These are phyloP conservation scores for Sugiyamaella novakii DNA, from an alignment of 1,139 yeast genomes.

Conservation along the genomic window DNA sequence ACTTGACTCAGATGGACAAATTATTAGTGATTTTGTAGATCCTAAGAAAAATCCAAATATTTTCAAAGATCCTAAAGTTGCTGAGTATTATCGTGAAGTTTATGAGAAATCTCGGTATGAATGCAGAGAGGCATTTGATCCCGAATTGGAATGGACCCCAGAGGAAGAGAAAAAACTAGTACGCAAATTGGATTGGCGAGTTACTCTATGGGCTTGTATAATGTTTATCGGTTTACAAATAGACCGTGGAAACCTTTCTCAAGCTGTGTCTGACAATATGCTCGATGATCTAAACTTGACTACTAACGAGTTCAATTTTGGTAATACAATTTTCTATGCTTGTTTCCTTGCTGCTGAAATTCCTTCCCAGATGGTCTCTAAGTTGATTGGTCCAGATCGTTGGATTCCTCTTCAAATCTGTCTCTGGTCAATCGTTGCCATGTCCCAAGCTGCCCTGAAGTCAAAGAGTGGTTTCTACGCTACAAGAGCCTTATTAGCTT, in stretches of 20 bases:
- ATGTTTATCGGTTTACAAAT: constrained; percentile 55
- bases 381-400: constrained; percentile 54
- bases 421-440: constrained; percentile 53
- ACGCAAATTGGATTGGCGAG: constrained; percentile 48
- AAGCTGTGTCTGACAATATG: constrained; percentile 54
- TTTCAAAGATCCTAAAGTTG: constrained; percentile 47
- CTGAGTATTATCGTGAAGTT: constrained; percentile 45
- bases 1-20: neutral
- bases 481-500: constrained; percentile 51
- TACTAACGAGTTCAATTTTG: constrained; percentile 53
- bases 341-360: constrained; percentile 52
- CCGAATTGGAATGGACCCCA: constrained; percentile 49
- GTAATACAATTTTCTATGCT: constrained; percentile 49
- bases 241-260: constrained; percentile 53
- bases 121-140: constrained; percentile 50
- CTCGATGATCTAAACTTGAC: constrained; percentile 48
- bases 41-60: constrained; percentile 11
- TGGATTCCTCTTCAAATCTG: constrained; percentile 56
- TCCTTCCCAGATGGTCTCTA: constrained; percentile 56
- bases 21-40: neutral
- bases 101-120: constrained; percentile 51
- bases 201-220: constrained; percentile 47
- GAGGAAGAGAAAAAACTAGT: constrained; percentile 48
- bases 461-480: constrained; percentile 45
- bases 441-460: constrained; percentile 47